These are phyloP conservation scores for Polyporus tsugae DNA, from an alignment of 1,284 basidiomycete species.

Conservation along the genomic window DNA sequence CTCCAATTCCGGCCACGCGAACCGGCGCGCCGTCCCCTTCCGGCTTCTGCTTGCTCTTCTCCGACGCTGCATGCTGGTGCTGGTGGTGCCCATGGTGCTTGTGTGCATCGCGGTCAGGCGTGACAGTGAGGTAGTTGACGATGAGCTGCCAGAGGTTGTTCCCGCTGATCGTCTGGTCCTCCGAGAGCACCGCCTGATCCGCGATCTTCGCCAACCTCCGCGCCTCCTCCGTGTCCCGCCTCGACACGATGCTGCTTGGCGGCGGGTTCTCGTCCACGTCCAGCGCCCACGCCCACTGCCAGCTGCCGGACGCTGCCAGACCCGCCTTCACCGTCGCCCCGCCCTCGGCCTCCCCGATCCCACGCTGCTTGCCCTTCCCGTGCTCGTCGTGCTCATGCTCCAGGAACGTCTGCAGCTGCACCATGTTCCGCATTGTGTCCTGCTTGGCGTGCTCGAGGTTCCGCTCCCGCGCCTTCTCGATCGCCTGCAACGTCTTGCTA, in stretches of 20 bases:
- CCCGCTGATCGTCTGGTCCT: slow-evolving; percentile 62
- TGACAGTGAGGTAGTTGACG: slow-evolving; percentile 63
- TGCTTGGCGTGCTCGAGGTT: slow-evolving; percentile 67
- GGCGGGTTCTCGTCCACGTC: slow-evolving; percentile 80
- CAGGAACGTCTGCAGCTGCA: slow-evolving; percentile 51
- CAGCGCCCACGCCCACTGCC: slow-evolving; percentile 81
- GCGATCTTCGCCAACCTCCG: slow-evolving; percentile 73
- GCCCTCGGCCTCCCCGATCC: slow-evolving; percentile 23
- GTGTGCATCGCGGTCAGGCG: slow-evolving; percentile 42
- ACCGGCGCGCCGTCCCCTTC: background rate
- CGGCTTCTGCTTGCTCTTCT: slow-evolving; percentile 10
- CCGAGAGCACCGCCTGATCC: slow-evolving; percentile 66
- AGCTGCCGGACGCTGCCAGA: slow-evolving; percentile 58
- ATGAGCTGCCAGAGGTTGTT: slow-evolving; percentile 78
- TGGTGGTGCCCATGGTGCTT: slow-evolving; percentile 25
- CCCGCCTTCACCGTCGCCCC: slow-evolving; percentile 56
- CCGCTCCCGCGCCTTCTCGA: slow-evolving; percentile 67
- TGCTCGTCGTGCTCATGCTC: background rate
- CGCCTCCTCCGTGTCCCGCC: slow-evolving; percentile 81
- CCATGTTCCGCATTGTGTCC: slow-evolving; percentile 60
- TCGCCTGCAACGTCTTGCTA: slow-evolving; percentile 55
- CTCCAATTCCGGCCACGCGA: background rate
- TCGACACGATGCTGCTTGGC: slow-evolving; percentile 81
- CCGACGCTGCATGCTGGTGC: slow-evolving; percentile 4
- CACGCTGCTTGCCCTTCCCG: background rate